Base-by-base conservation (phyloP, 208 protist genomes). In the Leishmania martiniquensis region DNA sequence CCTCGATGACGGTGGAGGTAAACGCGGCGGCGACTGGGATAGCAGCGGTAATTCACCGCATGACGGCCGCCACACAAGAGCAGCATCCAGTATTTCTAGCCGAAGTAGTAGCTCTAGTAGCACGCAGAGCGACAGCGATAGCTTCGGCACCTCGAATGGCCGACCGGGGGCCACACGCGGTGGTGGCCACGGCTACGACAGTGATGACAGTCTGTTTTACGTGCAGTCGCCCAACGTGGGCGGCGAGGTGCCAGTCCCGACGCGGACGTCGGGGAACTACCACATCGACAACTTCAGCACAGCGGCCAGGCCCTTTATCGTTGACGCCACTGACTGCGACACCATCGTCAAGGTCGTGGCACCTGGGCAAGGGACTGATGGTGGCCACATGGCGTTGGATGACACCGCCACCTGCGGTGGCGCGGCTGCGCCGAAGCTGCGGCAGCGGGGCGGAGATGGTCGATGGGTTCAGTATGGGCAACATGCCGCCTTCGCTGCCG, bases 121-220 rank as follows among this genome's bases (percentile, higher is more conserved):
- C 29, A 39, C 68, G 37, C 17, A 4, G 44, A 60, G 68, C n/a
- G 66, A 52, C 68, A 72, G 47, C 37, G 42, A 51, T 49, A 72
- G 49, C 15, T 2, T 60, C 68, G 45, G 68, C 37, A 39, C 15
- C 29, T 29, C 10, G 32, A 71, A 22, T 44, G 42, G 66, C 5
- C 25, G 17, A 13, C 29, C 29, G 25, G 12, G 22, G 29, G 57
- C 6, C 57, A 20, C 20, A 37, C 63, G 15, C 42, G 7, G 63
- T 49, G 63, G 39, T 47, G 25, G 32, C 25, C 63, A 69, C 63
- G 6, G 15, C 63, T 20, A 47, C 63, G 17, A 2, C 20, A 32
- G 63, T 47, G 37, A 29, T 13, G 39, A 2, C 20, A 49, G 63
- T 20, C 12, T 44, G 20, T 69, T 9, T 29, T 4, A 32, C 39